Evolutionary conservation across 768 basidiomycete genomes (phyloP).

Genomic region (Strobilomyces dryophilus): DNA sequence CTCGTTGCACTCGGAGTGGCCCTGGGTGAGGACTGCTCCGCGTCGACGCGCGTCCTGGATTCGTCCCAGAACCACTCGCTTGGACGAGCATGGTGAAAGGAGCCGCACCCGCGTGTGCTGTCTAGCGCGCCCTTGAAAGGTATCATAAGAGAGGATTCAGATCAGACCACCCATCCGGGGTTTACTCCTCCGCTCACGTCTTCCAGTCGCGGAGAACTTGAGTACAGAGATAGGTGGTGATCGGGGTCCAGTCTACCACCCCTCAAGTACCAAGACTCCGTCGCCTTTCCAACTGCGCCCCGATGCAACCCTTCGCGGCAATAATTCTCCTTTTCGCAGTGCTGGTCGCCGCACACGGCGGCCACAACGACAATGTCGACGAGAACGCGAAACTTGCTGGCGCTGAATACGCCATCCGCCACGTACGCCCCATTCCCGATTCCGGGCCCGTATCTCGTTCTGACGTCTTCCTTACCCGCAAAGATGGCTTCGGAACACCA

Average conservation of each 20-base stretch:
- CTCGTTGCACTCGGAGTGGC: too few relatives aligned
- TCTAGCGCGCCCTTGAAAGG: too few relatives aligned
- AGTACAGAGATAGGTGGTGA: too few relatives aligned
- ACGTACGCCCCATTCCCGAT: constrained; percentile 53
- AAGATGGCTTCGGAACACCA: constrained; percentile 91
- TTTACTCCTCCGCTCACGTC: too few relatives aligned
- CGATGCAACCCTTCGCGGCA: constrained; percentile 48
- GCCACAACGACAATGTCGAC: constrained; percentile 43
- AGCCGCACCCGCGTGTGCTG: too few relatives aligned
- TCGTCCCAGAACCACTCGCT: too few relatives aligned
- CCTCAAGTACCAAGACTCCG: neutral
- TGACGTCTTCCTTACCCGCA: constrained; percentile 12
- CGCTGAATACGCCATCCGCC: constrained; percentile 75
- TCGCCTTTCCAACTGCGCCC: constrained; percentile 9
- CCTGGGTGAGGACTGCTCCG: too few relatives aligned
- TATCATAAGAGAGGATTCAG: too few relatives aligned
- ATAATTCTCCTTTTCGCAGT: constrained; percentile 35
- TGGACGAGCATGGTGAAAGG: too few relatives aligned
- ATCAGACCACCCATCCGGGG: too few relatives aligned
- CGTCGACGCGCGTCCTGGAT: too few relatives aligned
- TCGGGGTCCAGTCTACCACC: constrained; percentile 24
- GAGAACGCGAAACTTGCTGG: constrained; percentile 55
- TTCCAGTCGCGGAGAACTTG: too few relatives aligned
- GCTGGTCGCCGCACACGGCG: constrained; percentile 53
- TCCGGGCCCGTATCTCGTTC: constrained; percentile 4